Base-by-base conservation (phyloP, 345 rosid species). In the Diplotaxis tenuifolia region DNA sequence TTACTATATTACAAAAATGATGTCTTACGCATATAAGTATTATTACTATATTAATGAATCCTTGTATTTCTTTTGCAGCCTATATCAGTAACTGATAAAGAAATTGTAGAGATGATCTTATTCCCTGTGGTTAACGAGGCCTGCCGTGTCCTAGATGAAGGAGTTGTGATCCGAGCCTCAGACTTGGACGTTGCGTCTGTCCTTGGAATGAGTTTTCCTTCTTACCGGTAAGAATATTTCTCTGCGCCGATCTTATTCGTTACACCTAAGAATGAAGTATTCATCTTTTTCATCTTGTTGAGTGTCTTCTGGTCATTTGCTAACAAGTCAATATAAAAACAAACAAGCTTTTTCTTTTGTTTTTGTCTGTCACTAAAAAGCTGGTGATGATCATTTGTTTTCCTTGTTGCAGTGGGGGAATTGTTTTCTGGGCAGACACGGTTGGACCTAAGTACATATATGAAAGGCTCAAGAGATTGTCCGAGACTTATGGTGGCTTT, bases 121-220 rank as follows among this genome's bases (percentile, higher is more conserved):
- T 95, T 92, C 79, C 97, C 99, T 18, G 86, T 90, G 71, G 96
- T 90, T 56, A 95, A 90, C 27, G 97, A 95, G 83, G 89, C 96
- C 7, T 92, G 97, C 54, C 91, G 97, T 58, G 88, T 92, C 70
- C 79, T 92, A 49, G 94, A 88, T 12, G 96, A 95, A 81, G 92
- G 85, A 56, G 69, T 95, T 9, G 96, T 95, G 31, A 82, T 92
- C 79, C 85, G 89, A 76, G 92, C 96, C 2, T 83, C 97, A 27
- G 97, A 95, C 84, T 89, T 92, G 47, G 99, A 95, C 80, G 83
- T 86, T 58, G 89, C 96, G 23, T 88, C 97, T 73, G 91, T 95
- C 15, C 94, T 92, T 42, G 99, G 99, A 79, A 92, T 95, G 97
- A 90, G 96, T 74, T 95, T 95, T 81, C 99, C 99, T 62, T 84